Evolutionary conservation across 257 asterid genomes (phyloP).

Genomic region (Scutellaria minor): DNA sequence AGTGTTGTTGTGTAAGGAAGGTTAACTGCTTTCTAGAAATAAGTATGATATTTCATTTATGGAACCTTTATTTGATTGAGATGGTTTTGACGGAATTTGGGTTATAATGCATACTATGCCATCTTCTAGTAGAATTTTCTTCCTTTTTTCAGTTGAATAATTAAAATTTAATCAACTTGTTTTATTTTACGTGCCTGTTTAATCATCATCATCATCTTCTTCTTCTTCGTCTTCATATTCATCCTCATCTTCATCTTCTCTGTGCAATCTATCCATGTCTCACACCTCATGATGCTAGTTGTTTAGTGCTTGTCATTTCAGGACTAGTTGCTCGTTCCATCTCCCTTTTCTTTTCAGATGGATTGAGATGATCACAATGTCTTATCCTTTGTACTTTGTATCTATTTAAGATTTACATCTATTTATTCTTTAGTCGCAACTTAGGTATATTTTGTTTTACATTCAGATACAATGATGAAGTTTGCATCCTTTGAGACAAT

Average conservation of each 20-base stretch:
- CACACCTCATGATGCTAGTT: neutral
- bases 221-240: no score
- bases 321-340: neutral
- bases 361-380: neutral
- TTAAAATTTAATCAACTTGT: neutral
- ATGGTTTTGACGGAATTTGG: neutral
- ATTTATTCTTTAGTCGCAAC: neutral
- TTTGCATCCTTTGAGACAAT: constrained; percentile 85
- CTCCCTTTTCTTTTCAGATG: neutral
- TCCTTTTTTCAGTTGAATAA: neutral
- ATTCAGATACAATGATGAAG: constrained; percentile 94
- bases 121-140: neutral
- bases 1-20: neutral
- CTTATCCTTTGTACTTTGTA: neutral
- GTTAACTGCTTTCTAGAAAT: constrained; percentile 6
- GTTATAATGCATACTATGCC: neutral
- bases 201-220: neutral
- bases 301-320: neutral
- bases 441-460: constrained; percentile 14
- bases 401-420: neutral
- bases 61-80: neutral
- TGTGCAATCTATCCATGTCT: no score
- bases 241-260: no score
- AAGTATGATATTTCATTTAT: neutral
- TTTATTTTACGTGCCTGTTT: neutral